These are phyloP conservation scores for Trametopsis cervina DNA, from an alignment of 768 basidiomycete genomes.

Conservation along the genomic window DNA sequence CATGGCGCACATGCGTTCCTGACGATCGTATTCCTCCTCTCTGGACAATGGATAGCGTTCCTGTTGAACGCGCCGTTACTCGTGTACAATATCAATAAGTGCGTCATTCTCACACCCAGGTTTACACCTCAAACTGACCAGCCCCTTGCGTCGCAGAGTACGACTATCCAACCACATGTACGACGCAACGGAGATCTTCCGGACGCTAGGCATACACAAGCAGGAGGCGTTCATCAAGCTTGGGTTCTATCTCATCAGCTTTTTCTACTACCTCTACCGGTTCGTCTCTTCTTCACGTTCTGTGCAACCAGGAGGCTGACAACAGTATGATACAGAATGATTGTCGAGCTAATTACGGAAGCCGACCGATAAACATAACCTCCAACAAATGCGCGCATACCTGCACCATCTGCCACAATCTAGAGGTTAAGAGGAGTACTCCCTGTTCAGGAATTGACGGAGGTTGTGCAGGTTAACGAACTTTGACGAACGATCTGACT, in stretches of 20 bases:
- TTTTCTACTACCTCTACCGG: conserved; percentile 91
- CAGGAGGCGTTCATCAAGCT: conserved; percentile 95
- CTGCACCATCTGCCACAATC: too few relatives aligned
- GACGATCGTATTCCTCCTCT: conserved; percentile 80
- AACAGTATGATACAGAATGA: too few relatives aligned
- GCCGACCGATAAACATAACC: too few relatives aligned
- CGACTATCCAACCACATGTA: conserved; percentile 95
- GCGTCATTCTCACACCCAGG: conserved; percentile 33
- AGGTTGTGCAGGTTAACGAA: too few relatives aligned
- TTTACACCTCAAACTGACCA: background rate
- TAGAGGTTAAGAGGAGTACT: too few relatives aligned
- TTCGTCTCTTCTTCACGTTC: conserved; percentile 28
- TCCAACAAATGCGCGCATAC: too few relatives aligned
- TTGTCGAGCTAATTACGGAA: too few relatives aligned
- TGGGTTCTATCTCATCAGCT: conserved; percentile 86
- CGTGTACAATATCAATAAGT: conserved; percentile 92
- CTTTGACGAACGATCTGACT: too few relatives aligned
- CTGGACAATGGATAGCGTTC: conserved; percentile 93
- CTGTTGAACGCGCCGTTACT: conserved; percentile 85
- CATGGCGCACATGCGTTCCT: conserved; percentile 92
- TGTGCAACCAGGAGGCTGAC: too few relatives aligned
- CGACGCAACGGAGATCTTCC: conserved; percentile 98
- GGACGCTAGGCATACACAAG: conserved; percentile 89
- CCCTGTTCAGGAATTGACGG: too few relatives aligned
- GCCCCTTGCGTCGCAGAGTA: conserved; percentile 47